A percentile compares a stretch with the other conserved stretches of the same genome.
Evolutionary conservation across 345 rosid species (phyloP).

Genomic region (Sisymbrium altissimum): DNA sequence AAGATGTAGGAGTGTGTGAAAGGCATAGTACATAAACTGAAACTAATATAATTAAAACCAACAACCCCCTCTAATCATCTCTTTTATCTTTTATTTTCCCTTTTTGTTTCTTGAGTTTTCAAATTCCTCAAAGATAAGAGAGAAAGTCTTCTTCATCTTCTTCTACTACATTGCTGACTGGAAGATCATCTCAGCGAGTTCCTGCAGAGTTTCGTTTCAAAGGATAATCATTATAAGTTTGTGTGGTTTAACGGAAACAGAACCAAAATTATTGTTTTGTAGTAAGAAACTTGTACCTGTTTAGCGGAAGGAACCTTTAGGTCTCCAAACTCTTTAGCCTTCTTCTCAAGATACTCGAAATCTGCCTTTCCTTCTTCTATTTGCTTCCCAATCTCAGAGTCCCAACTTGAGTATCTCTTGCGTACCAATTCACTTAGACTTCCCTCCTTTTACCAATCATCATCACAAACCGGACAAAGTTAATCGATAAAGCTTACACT

Average conservation of each 20-base stretch:
- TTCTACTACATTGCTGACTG: slow-evolving; percentile 40
- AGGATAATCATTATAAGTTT: background rate
- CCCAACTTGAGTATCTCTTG: slow-evolving; percentile 75
- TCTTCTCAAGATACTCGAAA: slow-evolving; percentile 84
- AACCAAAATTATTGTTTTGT: background rate
- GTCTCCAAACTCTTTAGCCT: slow-evolving; percentile 80
- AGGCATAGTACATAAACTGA: slow-evolving; percentile 2
- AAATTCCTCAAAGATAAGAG: background rate
- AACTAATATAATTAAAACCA: background rate
- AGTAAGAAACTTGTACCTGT: slow-evolving; percentile 55
- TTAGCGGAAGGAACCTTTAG: slow-evolving; percentile 87
- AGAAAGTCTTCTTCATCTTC: background rate
- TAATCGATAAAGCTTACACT: background rate
- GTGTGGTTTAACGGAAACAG: background rate
- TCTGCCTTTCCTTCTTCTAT: slow-evolving; percentile 85
- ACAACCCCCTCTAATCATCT: background rate
- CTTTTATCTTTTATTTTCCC: background rate
- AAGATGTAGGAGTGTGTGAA: background rate
- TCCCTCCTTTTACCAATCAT: slow-evolving; percentile 55
- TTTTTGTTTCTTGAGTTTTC: background rate
- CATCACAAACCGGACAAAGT: background rate
- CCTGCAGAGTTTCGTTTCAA: slow-evolving; percentile 45
- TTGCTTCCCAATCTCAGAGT: slow-evolving; percentile 57
- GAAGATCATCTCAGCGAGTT: slow-evolving; percentile 94
- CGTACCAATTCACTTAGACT: slow-evolving; percentile 56